Evolutionary conservation across 2,329 filamentous ascomycete species (phyloP), one percentile per base, ranked within the genome.

Genomic region (Amphichorda felina): DNA sequence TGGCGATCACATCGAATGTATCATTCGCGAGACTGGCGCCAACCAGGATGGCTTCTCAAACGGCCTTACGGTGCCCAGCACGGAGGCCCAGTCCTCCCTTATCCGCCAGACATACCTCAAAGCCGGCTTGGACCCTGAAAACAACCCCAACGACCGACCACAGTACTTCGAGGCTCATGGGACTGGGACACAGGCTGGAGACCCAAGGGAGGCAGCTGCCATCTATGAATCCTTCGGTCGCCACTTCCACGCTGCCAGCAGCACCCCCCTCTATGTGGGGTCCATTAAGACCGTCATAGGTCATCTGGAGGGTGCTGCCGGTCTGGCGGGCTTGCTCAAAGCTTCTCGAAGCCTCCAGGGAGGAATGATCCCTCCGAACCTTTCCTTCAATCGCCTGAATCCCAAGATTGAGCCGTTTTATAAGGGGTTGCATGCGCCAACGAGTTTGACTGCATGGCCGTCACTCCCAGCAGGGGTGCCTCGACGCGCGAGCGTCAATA

Each of bases 21-120:
- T 11, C 26, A 69, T 76, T 34, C 56, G 57, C 22, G 64, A 59
- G 10, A 68, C 61, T 4, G 67, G 63, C 3, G 54, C 65, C 33
- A 75, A 74, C 43, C 64, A 68, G 41, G 73, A 79, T 44, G 75
- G 75, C n/a, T 64, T 54, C 36, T 69, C 61, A 0, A 64, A 64
- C 3, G 36, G 32, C 39, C 66, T 79, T 32, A 74, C 74, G 0
- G 65, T 70, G 50, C 75, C 75, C 0, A 74, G 56, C 33, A 59
- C 53, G 1, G 51, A 56, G 2, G 66, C 69, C 1, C 72, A 76
- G 49, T 51, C 49, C 19, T 43, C 42, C 1, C 45, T 64, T 3
- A 66, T 65, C 19, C 43, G 54, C 26, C 46, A 51, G 2, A 52
- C 55, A 0, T 66, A 67, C 41, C 21, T 19, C 1, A 29, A 40